Percentiles rank a stretch among this genome's conserved stretches.
These are phyloP conservation scores for Mortierella antarctica DNA, from an alignment of 192 early-diverging fungal genomes.

Conservation along the genomic window DNA sequence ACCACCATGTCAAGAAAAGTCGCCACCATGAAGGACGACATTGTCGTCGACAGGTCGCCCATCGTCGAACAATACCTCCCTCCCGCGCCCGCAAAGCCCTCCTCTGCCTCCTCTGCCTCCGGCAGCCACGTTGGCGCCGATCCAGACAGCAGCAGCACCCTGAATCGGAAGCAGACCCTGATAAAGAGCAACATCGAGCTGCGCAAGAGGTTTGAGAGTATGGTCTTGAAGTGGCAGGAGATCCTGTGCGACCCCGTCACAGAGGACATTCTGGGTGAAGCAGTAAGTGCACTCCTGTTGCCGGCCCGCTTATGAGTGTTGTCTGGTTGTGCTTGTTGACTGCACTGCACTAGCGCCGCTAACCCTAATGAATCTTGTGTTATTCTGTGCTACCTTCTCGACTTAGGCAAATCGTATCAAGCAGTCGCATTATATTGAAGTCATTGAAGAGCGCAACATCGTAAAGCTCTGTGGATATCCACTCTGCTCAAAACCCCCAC, in stretches of 20 bases:
- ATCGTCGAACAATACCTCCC: slow-evolving; percentile 38
- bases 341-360: not conserved
- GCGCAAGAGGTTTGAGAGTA: slow-evolving; percentile 45
- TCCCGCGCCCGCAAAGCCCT: not conserved
- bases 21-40: slow-evolving; percentile 51
- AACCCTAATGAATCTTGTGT: not conserved
- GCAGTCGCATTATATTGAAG: slow-evolving; percentile 72
- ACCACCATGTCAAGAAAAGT: slow-evolving; percentile 15
- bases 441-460: slow-evolving; percentile 78
- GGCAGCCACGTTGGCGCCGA: not conserved
- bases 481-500: slow-evolving; percentile 67
- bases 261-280: slow-evolving; percentile 48
- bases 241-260: slow-evolving; percentile 58
- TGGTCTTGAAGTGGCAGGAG: slow-evolving; percentile 61
- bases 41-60: slow-evolving; percentile 43
- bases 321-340: not conserved
- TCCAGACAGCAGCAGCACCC: not conserved
- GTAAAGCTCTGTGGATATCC: slow-evolving; percentile 85
- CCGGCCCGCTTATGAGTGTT: too few species aligned
- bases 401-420: slow-evolving; percentile 72
- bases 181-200: slow-evolving; percentile 44
- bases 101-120: not conserved
- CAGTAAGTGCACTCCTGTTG: slow-evolving; percentile 33
- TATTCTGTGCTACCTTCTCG: not conserved
- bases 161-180: slow-evolving; percentile 31